These are phyloP conservation scores for Odonthalia washingtoniensis DNA, from an alignment of 31 red algal genomes.

Conservation along the genomic window DNA sequence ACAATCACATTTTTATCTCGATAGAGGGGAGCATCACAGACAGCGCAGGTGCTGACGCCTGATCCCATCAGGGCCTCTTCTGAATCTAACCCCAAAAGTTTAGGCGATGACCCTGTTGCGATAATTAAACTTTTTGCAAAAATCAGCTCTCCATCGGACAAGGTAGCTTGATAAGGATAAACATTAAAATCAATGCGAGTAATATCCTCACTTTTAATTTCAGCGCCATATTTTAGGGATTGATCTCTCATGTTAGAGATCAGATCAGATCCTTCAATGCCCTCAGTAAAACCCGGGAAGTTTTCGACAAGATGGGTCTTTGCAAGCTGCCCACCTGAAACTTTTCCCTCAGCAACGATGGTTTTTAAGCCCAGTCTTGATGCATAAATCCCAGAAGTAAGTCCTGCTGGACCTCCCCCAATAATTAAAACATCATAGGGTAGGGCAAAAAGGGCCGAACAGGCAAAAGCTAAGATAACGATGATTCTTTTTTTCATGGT, in stretches of 20 bases:
- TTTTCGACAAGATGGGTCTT: slow-evolving; percentile 89
- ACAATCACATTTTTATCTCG: slow-evolving; percentile 65
- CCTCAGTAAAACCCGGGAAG: slow-evolving; percentile 92
- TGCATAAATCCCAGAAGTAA: slow-evolving; percentile 98
- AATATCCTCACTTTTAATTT: slow-evolving; percentile 71
- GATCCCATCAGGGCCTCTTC: slow-evolving; percentile 70
- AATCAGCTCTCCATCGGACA: slow-evolving; percentile 20
- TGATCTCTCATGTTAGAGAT: slow-evolving; percentile 83
- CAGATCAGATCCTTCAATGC: slow-evolving; percentile 79
- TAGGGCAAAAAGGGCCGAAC: no score
- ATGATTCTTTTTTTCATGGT: no score
- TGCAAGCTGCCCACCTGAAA: slow-evolving; percentile 87
- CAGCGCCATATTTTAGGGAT: slow-evolving; percentile 67
- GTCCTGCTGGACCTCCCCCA: slow-evolving; percentile 88
- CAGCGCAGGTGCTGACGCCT: slow-evolving; percentile 92
- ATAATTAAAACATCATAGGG: slow-evolving; percentile 80
- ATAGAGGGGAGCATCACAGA: slow-evolving; percentile 90
- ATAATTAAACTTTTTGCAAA: slow-evolving; percentile 80
- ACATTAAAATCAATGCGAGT: slow-evolving; percentile 71
- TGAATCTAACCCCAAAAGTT: slow-evolving; percentile 63
- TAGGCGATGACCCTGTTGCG: slow-evolving; percentile 86
- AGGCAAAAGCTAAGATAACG: no score
- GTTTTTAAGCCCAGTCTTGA: slow-evolving; percentile 81
- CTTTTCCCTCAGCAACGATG: slow-evolving; percentile 59
- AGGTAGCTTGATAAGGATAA: slow-evolving; percentile 62